Evolutionary conservation across 345 rosid species (phyloP), one percentile per base, ranked within the genome.

Genomic region (Citrus sinensis): DNA sequence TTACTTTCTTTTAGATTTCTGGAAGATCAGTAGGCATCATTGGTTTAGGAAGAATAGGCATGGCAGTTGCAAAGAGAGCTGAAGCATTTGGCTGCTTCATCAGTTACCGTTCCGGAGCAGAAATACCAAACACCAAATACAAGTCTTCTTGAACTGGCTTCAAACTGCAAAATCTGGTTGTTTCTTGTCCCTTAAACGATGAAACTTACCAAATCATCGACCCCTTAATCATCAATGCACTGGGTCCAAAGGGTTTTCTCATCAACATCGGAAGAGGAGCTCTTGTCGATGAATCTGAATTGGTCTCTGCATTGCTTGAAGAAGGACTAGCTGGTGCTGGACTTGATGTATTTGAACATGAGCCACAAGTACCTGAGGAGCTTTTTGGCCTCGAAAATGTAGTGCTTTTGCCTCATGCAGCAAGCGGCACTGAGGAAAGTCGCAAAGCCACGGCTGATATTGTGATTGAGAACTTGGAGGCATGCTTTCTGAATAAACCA

Each of bases 11-110:
- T 13, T 46, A 91, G 97, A 91, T 92, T 77, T 83, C 80, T 63
- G 92, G 92, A 20, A 93, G 91, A 77, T 70, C 85, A 1, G 89
- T 90, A 67, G 94, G 97, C 54, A 90, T 91, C 71, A 84, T 93
- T 55, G 95, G 95, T 63, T 68, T 90, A 68, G 97, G 95, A 54
- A 87, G 95, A 82, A 93, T 91, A 39, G 95, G 95, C 66, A 71
- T 87, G 72, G 94, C 93, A 67, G 80, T 88, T 46, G 92, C 92
- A 0, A 86, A 85, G 86, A 89, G 95, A 85, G 95, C 91, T 49
- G 89, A 90, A 80, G 97, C 92, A 40, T 91, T 93, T 81, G 82
- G 82, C 75, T 93, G 95, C 79, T 84, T 93, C 32, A 86, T 89
- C 20, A 84, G 85, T 77, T 93, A 93, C 87, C 80, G 80, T 83